These are phyloP conservation scores for Phaffia rhodozyma DNA, from an alignment of 1,284 basidiomycete genomes.

Conservation along the genomic window DNA sequence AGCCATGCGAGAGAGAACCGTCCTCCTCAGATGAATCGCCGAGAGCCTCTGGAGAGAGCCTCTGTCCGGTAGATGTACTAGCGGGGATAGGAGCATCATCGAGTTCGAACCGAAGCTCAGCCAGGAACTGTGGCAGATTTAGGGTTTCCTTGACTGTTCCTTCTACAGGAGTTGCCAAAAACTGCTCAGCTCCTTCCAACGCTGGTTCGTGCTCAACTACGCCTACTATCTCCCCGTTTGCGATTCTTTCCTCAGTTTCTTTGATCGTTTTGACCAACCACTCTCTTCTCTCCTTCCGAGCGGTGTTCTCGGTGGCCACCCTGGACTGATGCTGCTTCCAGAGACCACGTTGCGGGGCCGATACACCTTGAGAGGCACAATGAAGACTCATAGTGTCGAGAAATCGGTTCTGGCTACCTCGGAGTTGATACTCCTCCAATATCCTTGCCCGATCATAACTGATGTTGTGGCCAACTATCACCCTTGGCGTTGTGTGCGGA, in stretches of 20 bases:
- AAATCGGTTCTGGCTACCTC: constrained; percentile 62
- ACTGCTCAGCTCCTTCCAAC: constrained; percentile 35
- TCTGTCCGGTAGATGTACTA: no score
- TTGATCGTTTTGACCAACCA: constrained; percentile 25
- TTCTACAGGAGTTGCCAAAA: neutral
- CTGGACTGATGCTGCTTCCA: constrained; percentile 63
- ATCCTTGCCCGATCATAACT: constrained; percentile 84
- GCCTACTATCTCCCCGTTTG: constrained; percentile 31
- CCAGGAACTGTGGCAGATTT: neutral
- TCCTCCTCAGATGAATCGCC: constrained; percentile 19
- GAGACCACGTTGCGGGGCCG: constrained; percentile 82
- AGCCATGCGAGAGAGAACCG: constrained; percentile 33
- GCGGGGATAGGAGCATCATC: constrained; percentile 24
- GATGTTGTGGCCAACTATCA: constrained; percentile 89
- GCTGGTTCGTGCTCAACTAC: constrained; percentile 29
- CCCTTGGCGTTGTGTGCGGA: constrained; percentile 38
- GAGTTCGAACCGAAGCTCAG: constrained; percentile 34
- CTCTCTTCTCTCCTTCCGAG: constrained; percentile 27
- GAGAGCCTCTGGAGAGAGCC: no score
- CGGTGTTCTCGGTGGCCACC: constrained; percentile 42
- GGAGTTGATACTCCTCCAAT: constrained; percentile 68
- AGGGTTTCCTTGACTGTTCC: constrained; percentile 29
- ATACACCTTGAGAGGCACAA: constrained; percentile 87
- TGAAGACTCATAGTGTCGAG: constrained; percentile 94
- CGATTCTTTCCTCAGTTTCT: constrained; percentile 20